A percentile compares a stretch with the other conserved stretches of the same genome.
phyloP scores from a whole-genome alignment of 257 asterid genomes.

The Gentiana straminea region DNA sequence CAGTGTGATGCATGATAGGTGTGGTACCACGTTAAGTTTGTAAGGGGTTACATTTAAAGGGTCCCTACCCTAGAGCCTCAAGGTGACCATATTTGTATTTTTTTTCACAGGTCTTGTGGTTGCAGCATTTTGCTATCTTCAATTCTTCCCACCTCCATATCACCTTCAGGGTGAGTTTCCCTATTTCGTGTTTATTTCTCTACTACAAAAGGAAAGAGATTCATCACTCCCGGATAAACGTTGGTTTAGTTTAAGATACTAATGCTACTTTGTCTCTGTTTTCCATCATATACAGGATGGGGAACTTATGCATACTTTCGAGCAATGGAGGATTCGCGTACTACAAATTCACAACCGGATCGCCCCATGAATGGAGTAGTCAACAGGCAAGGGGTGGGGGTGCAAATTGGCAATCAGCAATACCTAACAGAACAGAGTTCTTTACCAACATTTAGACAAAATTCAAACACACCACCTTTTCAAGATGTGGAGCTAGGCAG shows the following conservation, averaged over 20 bases:
- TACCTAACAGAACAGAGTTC: not conserved
- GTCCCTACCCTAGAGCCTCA: not conserved
- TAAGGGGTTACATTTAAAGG: no score
- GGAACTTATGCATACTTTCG: slow-evolving; percentile 64
- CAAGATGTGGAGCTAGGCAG: slow-evolving; percentile 24
- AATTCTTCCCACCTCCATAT: slow-evolving; percentile 86
- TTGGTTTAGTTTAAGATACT: no score
- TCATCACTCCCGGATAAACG: no score
- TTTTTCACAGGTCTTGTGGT: slow-evolving; percentile 43
- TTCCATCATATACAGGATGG: slow-evolving; percentile 38
- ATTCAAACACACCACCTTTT: not conserved
- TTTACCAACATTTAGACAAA: not conserved
- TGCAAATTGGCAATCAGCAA: slow-evolving; percentile 18
- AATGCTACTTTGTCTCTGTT: not conserved
- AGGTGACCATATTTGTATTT: not conserved
- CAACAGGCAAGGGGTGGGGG: slow-evolving; percentile 3
- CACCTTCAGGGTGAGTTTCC: slow-evolving; percentile 36
- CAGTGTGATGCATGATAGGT: no score
- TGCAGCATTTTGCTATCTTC: slow-evolving; percentile 71
- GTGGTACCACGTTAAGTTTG: no score
- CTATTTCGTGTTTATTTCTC: not conserved
- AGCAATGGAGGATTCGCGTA: slow-evolving; percentile 52
- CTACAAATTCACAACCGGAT: slow-evolving; percentile 15
- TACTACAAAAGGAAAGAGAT: not conserved
- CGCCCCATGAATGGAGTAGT: slow-evolving; percentile 6